These are phyloP conservation scores for Cicer pinnatifidum DNA, from an alignment of 306 rosid species.

Conservation along the genomic window DNA sequence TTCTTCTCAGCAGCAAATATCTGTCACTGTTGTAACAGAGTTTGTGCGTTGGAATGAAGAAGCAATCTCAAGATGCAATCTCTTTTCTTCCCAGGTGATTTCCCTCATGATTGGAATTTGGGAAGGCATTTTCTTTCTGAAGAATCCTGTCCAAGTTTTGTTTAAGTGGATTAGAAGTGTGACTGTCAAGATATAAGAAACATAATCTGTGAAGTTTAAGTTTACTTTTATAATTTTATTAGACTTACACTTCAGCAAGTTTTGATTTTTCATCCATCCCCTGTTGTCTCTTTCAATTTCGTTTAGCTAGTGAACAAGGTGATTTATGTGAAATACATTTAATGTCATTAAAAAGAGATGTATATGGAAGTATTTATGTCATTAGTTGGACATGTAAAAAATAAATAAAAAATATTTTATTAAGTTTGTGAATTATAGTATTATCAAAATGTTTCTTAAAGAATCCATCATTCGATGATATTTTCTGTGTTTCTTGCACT, in stretches of 20 bases:
- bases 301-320: constrained; percentile 1
- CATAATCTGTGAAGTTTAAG: constrained; percentile 13
- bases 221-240: constrained; percentile 14
- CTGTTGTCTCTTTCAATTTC: background rate
- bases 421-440: background rate
- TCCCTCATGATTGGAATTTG: constrained; percentile 32
- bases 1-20: constrained; percentile 90
- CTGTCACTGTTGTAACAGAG: constrained; percentile 97
- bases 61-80: constrained; percentile 91
- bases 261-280: constrained; percentile 39
- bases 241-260: background rate
- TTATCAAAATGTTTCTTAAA: constrained; percentile 16
- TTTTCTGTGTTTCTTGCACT: constrained; percentile 12
- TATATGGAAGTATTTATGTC: constrained; percentile 10
- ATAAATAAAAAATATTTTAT: background rate
- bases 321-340: constrained; percentile 9
- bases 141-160: constrained; percentile 19
- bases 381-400: constrained; percentile 7
- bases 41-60: constrained; percentile 99
- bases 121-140: constrained; percentile 15
- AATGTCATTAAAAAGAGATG: background rate
- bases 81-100: constrained; percentile 90
- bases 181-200: background rate
- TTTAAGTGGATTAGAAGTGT: constrained; percentile 18
- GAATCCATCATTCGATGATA: constrained; percentile 22